phyloP scores from a whole-genome alignment of 2,329 filamentous ascomycete species.

The Aspergillus sp. region DNA sequence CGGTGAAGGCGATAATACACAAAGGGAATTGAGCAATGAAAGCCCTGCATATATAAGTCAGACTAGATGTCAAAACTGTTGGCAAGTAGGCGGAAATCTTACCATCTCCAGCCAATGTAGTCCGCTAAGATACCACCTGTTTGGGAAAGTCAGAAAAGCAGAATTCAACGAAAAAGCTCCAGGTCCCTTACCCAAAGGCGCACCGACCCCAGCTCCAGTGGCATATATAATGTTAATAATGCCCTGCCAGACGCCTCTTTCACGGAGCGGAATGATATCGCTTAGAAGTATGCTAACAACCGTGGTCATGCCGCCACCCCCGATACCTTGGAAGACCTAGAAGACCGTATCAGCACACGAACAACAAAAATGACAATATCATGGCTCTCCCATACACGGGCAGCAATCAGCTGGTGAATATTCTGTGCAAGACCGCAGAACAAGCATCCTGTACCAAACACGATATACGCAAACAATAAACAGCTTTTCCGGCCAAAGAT shows the following conservation, averaged over 20 bases:
- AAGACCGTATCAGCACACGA: not conserved
- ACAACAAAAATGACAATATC: too few relatives aligned
- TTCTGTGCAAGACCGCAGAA: conserved; percentile 60
- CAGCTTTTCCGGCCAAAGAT: conserved; percentile 58
- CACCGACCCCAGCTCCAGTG: conserved; percentile 66
- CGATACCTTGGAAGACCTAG: conserved; percentile 60
- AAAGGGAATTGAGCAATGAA: conserved; percentile 71
- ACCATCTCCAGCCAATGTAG: conserved; percentile 73
- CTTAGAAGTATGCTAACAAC: conserved; percentile 69
- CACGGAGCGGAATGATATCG: conserved; percentile 68
- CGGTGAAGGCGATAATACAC: conserved; percentile 63
- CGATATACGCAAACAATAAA: conserved; percentile 51
- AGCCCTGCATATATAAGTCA: conserved; percentile 49
- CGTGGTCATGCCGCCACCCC: conserved; percentile 70
- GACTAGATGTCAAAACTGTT: not conserved
- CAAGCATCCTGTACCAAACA: conserved; percentile 54
- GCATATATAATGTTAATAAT: conserved; percentile 72
- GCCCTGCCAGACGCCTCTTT: conserved; percentile 73
- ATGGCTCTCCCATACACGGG: conserved; percentile 45
- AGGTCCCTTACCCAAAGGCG: conserved; percentile 56
- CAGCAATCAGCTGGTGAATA: conserved; percentile 66
- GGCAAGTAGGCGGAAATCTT: conserved; percentile 22
- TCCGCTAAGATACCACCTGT: conserved; percentile 66
- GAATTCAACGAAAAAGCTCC: not conserved
- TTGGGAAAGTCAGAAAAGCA: conserved; percentile 14